Evolutionary conservation across 352 stramenopile species (phyloP), one percentile per base, ranked within the genome.

Genomic region (Phytophthora brassicae): DNA sequence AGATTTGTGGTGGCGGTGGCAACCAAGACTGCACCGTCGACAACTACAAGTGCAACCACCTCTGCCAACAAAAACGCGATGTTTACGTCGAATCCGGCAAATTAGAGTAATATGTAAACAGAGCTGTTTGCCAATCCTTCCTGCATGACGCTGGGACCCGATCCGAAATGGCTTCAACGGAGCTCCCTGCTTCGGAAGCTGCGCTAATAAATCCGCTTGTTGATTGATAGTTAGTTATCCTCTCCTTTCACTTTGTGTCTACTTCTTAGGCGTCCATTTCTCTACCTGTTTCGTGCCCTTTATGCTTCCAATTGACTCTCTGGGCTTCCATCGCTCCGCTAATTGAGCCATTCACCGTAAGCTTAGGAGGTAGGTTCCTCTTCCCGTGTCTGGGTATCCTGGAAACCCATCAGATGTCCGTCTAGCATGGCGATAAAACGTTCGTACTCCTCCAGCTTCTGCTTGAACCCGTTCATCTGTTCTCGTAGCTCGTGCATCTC

Each of bases 401-500:
- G 53, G 22, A 75, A 72, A 14, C 68, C 68, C 64, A 79, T 72
- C 29, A 79, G 61, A 55, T 79, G 71, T 7, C 71, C 71, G 26
- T 79, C 71, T 23, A 79, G 67, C 67, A 75, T 74, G 20, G 71
- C 71, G 41, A 79, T 79, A 16, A 79, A 79, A n/a, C 71, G 71
- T 50, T 79, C 71, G 38, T 79, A 79, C 49, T 79, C 67, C 33
- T 79, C 71, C 17, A 79, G 66, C 54, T 79, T 79, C 41, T 72
- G 67, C 43, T 79, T 79, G 28, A 79, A 74, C 9, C 50, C 64
- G 8, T 51, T 66, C 64, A 75, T 79, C 29, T 79, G 71, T 31
- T 79, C 67, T 56, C 71, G 71, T 24, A 79, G 38, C 23, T 76
- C 71, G 29, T 76, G 71, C 60, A 76, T 75, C 48, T 79, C 71